Evolutionary conservation across 257 asterid species (phyloP), one percentile per base, ranked within the genome.

Genomic region (Cinchona pubescens): DNA sequence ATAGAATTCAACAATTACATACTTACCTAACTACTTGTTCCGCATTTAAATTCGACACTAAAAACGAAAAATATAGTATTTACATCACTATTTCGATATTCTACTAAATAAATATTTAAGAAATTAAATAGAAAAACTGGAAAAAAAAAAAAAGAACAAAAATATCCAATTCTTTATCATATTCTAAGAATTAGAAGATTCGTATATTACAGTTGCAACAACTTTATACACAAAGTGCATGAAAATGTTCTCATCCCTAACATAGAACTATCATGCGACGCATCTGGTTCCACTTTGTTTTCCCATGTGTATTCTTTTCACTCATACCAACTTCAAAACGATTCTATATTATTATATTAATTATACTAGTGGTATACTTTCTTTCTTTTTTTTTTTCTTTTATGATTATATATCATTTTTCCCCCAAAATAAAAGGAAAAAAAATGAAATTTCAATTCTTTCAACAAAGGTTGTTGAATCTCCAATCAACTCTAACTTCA

Each of bases 401-500:
- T 13, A 43, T 3, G 23, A 75, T 53, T 37, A 1, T 40, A 2
- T 40, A 30, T 72, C 37, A 71, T 76, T 70, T 69, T 70, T 40
- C 49, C 65, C 45, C 65, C 35, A 9, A 0, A 21, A 21, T 18
- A 9, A 8, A n/a, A 11, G 7, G 3, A 58, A 14, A 34, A 13
- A 11, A 19, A 59, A 21, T 13, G 15, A 67, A 8, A 45, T n/a
- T 2, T 46, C 13, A n/a, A 40, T 69, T 16, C 38, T 25, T n/a
- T 92, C 92, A 93, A 84, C 90, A 86, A 30, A 88, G 80, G 76
- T 81, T 77, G 91, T 87, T 86, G 92, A 90, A 90, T 91, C 97
- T 89, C 98, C 97, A 94, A 73, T 94, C 98, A 0, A 93, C 83
- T 67, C 96, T 85, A 19, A 91, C 98, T 79, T 94, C 97, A 1